Percentiles rank a stretch among this genome's conserved stretches.
Conservation (phyloP, 1,284 basidiomycete genomes). For the Austroboletus niveus region DNA sequence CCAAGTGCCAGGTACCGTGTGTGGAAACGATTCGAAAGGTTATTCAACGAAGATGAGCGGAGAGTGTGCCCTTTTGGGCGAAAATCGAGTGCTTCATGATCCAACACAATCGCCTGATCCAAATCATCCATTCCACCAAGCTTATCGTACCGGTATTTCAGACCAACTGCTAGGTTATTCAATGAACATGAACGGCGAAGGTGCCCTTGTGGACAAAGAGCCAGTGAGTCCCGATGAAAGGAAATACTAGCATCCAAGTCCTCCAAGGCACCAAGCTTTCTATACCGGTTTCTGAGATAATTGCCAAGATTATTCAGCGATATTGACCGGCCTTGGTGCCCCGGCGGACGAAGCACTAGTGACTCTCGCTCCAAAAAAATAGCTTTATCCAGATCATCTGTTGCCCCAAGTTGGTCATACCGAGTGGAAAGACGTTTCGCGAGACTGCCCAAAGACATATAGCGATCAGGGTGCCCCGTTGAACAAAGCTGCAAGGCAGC, state of each 20-base stretch:
- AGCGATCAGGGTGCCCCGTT: not conserved
- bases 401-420: not conserved
- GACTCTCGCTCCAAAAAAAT: not conserved
- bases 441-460: not conserved
- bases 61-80: no score
- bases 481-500: not conserved
- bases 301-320: not conserved
- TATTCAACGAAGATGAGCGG: not conserved
- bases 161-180: not conserved
- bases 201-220: no score
- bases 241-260: no score
- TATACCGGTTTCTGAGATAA: not conserved
- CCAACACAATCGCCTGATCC: no score
- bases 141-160: not conserved
- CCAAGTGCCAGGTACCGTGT: not conserved
- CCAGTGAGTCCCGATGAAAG: no score
- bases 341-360: not conserved
- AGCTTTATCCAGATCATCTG: not conserved
- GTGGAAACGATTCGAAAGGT: not conserved
- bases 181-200: no score
- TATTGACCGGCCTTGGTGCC: not conserved
- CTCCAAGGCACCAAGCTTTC: not conserved
- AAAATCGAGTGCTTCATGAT: not conserved
- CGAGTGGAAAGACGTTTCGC: not conserved
- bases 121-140: no score